Conservation (phyloP, 176 grass and related monocot species). For the Microstegium vimineum region DNA sequence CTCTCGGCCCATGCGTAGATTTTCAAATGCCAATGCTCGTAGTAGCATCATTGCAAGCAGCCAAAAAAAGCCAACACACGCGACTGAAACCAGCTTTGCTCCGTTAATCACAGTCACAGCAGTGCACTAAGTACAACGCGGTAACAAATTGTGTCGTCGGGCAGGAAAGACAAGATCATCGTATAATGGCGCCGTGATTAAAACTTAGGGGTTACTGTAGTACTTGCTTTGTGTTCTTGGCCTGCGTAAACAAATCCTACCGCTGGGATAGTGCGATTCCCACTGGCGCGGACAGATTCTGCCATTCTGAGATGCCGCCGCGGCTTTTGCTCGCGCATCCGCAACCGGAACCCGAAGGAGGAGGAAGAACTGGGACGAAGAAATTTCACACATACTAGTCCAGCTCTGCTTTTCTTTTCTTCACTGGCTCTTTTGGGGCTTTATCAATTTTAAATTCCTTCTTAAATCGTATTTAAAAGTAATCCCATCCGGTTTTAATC, state of each 20-base stretch:
- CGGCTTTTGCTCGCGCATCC: not conserved
- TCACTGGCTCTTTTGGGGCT: too few species aligned
- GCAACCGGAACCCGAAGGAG: too few species aligned
- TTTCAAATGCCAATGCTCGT: slow-evolving; percentile 26
- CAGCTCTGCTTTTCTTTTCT: too few species aligned
- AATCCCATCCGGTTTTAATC: too few species aligned
- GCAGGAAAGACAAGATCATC: slow-evolving; percentile 14
- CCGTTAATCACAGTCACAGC: not conserved
- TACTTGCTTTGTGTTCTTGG: slow-evolving; percentile 8
- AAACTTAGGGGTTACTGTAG: too few species aligned
- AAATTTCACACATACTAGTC: too few species aligned
- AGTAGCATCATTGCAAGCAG: not conserved
- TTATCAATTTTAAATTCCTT: too few species aligned
- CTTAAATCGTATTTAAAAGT: too few species aligned
- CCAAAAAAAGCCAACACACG: not conserved
- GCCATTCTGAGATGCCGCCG: not conserved
- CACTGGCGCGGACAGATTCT: slow-evolving; percentile 14
- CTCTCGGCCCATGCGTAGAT: not conserved
- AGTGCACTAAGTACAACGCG: not conserved
- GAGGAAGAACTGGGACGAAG: too few species aligned
- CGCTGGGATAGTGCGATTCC: not conserved
- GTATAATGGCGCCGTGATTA: slow-evolving; percentile 29
- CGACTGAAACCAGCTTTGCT: not conserved
- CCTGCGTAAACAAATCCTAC: slow-evolving; percentile 12
- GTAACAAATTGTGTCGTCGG: not conserved